These are phyloP conservation scores for Trichoderma sp. DNA, from an alignment of 2,329 filamentous ascomycete genomes.

Conservation along the genomic window DNA sequence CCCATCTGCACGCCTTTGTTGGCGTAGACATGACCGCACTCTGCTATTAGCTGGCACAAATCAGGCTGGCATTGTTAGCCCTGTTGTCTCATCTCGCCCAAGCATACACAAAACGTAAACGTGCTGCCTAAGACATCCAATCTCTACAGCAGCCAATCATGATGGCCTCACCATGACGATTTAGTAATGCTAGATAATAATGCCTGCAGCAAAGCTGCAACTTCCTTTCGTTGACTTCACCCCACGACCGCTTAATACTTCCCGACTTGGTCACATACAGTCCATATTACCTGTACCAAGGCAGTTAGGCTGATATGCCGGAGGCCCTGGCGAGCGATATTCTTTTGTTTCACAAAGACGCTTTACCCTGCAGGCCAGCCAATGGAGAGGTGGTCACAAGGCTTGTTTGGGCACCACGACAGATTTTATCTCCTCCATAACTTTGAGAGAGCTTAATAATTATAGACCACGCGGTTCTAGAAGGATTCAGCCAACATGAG, in stretches of 20 bases:
- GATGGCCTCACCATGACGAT: not conserved
- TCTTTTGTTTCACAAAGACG: not conserved
- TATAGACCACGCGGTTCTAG: not conserved
- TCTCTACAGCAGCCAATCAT: not conserved
- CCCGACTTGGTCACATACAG: not conserved
- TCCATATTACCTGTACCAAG: not conserved
- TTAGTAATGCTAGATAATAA: not conserved
- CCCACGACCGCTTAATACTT: not conserved
- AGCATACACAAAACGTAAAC: not conserved
- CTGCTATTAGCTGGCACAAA: not conserved
- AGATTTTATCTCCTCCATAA: not conserved
- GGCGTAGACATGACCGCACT: not conserved
- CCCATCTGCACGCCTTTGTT: not conserved
- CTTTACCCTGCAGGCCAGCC: not conserved
- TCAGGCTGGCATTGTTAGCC: not conserved
- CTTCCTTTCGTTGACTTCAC: not conserved
- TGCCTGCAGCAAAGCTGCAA: not conserved
- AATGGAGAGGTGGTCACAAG: not conserved
- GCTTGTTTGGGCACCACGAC: not conserved
- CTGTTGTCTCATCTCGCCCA: not conserved
- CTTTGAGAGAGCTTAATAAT: not conserved
- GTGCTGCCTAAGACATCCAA: not conserved
- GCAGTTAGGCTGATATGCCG: not conserved
- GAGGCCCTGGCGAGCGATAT: not conserved
- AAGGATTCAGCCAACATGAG: not conserved